Percentiles rank a stretch among this genome's conserved stretches.
Evolutionary conservation across 768 basidiomycete species (phyloP).

Genomic region (Hypholoma sublateritium): DNA sequence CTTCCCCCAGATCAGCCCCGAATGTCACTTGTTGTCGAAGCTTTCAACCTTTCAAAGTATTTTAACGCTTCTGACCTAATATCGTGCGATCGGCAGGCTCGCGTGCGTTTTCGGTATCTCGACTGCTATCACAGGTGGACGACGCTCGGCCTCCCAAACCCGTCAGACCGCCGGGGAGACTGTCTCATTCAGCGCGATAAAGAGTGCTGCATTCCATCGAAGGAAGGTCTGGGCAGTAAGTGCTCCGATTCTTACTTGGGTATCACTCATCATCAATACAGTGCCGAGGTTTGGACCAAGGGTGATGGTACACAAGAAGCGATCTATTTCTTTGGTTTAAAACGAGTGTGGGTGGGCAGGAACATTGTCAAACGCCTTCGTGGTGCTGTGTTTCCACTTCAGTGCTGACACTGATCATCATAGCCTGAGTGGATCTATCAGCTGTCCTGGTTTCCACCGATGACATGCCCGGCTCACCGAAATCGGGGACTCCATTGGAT

Average conservation of each 20-base stretch:
- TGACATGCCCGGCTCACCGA: conserved; percentile 2
- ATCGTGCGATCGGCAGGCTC: background rate
- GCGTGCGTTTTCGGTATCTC: background rate
- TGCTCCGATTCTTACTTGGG: background rate
- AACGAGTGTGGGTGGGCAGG: background rate
- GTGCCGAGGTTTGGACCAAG: background rate
- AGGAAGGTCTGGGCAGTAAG: background rate
- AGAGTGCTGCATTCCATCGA: background rate
- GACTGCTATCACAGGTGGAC: background rate
- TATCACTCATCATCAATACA: background rate
- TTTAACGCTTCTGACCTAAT: background rate
- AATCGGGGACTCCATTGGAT: conserved; percentile 2
- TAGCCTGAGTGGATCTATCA: conserved; percentile 2
- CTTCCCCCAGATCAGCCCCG: background rate
- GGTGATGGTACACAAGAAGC: background rate
- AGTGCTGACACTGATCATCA: conserved; percentile 8
- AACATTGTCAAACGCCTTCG: conserved; percentile 1
- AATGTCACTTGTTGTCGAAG: background rate
- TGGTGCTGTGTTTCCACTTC: conserved; percentile 7
- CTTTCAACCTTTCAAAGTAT: background rate
- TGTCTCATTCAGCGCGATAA: background rate
- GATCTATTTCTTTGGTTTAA: background rate
- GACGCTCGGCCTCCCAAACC: too few species aligned
- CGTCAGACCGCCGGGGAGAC: background rate
- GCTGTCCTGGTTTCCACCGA: background rate